Conservation (phyloP, 257 asterid species). For the Orobanche coerulescens region DNA sequence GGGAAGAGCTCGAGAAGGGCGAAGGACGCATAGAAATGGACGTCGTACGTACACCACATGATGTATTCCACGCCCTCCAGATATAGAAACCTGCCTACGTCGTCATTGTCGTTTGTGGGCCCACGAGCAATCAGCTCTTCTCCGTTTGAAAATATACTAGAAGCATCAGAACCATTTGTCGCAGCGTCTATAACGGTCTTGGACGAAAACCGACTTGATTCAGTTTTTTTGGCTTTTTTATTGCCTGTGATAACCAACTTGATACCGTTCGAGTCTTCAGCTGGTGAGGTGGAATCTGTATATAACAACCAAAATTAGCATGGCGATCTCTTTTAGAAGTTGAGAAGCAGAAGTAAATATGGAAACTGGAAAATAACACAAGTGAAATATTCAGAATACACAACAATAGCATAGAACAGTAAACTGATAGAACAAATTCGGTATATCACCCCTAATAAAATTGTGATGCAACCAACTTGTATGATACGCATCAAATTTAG, state of each 20-base stretch:
- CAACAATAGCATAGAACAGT: neutral
- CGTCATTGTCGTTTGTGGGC: constrained; percentile 33
- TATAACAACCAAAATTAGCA: constrained; percentile 3
- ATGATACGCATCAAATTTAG: too few species aligned
- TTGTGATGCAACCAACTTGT: neutral
- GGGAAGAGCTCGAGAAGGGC: constrained; percentile 96
- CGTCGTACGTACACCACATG: constrained; percentile 99
- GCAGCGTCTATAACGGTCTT: constrained; percentile 21
- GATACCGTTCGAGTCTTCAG: constrained; percentile 36
- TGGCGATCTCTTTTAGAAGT: neutral
- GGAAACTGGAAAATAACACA: too few species aligned
- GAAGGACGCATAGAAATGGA: constrained; percentile 94
- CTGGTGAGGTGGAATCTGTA: constrained; percentile 58
- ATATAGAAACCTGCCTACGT: constrained; percentile 85
- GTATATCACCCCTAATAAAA: neutral
- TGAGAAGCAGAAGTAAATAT: too few species aligned
- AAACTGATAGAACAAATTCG: neutral
- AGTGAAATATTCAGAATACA: too few species aligned
- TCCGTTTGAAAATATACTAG: constrained; percentile 14
- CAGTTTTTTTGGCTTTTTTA: constrained; percentile 34
- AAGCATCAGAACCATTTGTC: constrained; percentile 25
- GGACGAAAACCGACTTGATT: constrained; percentile 27
- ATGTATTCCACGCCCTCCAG: constrained; percentile 94
- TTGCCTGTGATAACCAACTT: constrained; percentile 24
- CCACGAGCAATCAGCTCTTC: constrained; percentile 23